Percentiles rank a stretch among this genome's conserved stretches.
These are phyloP conservation scores for Pseudogymnoascus sp. DNA, from an alignment of 2,329 filamentous ascomycete genomes.

Conservation along the genomic window DNA sequence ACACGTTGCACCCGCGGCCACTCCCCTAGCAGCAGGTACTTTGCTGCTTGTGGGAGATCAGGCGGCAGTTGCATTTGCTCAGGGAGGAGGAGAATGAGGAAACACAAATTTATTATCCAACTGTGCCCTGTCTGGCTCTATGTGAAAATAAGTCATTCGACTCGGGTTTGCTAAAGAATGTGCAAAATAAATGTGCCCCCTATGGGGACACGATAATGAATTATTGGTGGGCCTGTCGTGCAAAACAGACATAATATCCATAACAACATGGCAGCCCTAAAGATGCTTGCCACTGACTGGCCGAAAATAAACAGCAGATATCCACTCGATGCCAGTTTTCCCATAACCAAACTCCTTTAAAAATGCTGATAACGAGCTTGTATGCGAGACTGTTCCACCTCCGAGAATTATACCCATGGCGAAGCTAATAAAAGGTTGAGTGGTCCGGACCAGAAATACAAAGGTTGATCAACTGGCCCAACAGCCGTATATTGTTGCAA, in stretches of 20 bases:
- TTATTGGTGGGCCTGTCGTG: background rate
- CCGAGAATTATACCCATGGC: background rate
- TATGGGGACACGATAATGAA: background rate
- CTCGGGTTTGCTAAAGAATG: slow-evolving; percentile 1
- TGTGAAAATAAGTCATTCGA: background rate
- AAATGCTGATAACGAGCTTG: background rate
- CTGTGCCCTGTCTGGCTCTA: background rate
- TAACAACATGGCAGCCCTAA: background rate
- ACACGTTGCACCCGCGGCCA: background rate
- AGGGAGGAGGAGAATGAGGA: background rate
- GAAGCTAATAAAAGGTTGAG: background rate
- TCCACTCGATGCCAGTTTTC: slow-evolving; percentile 1
- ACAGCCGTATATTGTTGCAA: background rate
- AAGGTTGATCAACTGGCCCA: background rate
- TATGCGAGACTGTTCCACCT: background rate
- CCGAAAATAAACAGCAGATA: background rate
- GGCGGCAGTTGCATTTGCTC: background rate
- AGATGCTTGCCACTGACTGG: background rate
- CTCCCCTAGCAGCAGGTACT: background rate
- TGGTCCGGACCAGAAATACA: background rate
- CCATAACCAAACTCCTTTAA: background rate
- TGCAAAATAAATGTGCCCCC: background rate
- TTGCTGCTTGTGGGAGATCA: background rate
- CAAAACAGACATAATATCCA: background rate
- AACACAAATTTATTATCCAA: slow-evolving; percentile 7